These are phyloP conservation scores for Suhomyces bolitotheri DNA, from an alignment of 1,139 yeast species.

Conservation along the genomic window DNA sequence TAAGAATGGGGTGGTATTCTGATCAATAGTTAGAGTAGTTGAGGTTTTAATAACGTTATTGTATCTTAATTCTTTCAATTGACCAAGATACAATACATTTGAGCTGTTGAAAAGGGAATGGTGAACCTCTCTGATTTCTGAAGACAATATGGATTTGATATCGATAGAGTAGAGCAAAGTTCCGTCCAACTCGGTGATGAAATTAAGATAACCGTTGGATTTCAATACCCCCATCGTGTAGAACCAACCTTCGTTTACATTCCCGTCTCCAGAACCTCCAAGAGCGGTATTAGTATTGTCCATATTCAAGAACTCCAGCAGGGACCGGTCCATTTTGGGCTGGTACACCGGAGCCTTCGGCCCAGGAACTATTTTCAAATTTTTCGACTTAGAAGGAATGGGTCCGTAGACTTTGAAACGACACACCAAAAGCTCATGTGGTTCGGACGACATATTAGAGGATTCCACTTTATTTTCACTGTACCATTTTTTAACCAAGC, in stretches of 20 bases:
- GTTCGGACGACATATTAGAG: constrained; percentile 26
- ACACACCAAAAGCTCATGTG: constrained; percentile 56
- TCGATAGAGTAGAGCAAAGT: constrained; percentile 63
- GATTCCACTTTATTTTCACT: constrained; percentile 41
- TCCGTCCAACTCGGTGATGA: constrained; percentile 68
- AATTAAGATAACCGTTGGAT: constrained; percentile 63
- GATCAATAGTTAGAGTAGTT: constrained; percentile 26
- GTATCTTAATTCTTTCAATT: constrained; percentile 52
- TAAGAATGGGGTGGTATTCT: constrained; percentile 25
- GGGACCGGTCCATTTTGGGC: constrained; percentile 21
- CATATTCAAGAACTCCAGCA: constrained; percentile 10
- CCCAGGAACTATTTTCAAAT: constrained; percentile 42
- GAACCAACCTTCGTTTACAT: constrained; percentile 65
- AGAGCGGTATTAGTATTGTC: constrained; percentile 4
- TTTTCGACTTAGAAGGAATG: constrained; percentile 45
- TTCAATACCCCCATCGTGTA: constrained; percentile 72
- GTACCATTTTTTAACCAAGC: constrained; percentile 60
- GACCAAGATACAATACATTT: constrained; percentile 60
- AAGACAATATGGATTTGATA: constrained; percentile 53
- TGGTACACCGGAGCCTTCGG: constrained; percentile 50
- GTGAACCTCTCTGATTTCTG: constrained; percentile 70
- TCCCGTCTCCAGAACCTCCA: constrained; percentile 13
- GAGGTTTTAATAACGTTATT: constrained; percentile 41
- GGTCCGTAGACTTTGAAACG: constrained; percentile 68
- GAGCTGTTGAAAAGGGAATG: constrained; percentile 63